Base-by-base conservation (phyloP, 73 alveolate species). In the Paramecium sonneborni region DNA sequence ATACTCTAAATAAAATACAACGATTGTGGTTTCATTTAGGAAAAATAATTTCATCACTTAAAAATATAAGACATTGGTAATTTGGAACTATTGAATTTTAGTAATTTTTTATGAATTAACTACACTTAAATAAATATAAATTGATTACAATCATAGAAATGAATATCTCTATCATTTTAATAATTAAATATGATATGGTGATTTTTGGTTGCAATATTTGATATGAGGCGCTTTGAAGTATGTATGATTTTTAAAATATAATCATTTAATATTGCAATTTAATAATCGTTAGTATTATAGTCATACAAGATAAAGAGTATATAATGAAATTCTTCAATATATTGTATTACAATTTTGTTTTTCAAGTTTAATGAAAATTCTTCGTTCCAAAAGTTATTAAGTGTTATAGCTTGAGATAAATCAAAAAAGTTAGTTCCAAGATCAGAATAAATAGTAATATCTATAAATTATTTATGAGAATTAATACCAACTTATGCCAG, bases 361-460 rank as follows among this genome's bases (percentile, higher is more conserved):
- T 62, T 26, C 48, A 62, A 8, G 24, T 3, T 62, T 26, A 72
- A 6, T 72, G 11, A 34, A 6, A 44, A 39, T 23, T 79, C 69
- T 79, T 79, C 76, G 20, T 41, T 79, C 90, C 90, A 79, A 79
- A 37, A 79, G 10, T 38, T 21, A 18, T 79, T 38, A 14, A 79
- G 26, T 0, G 44, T 79, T 9, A 79, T 79, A 7, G 90, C 43
- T 79, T 79, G 12, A 3, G 90, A 21, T 21, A 79, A 24, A 44
- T 79, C 90, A 79, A 39, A 79, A 44, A 79, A 79, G 43, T 79
- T 79, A 11, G 26, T 23, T 10, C 90, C 90, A 10, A 20, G 8
- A 79, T 79, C 90, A 79, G 55, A 79, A 14, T 79, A 79, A 3
- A 74, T 74, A 6, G 87, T n/a, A 12, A 74, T 37, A 34, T 74